These are phyloP conservation scores for Psilocybe cubensis DNA, from an alignment of 768 basidiomycete species.

Conservation along the genomic window DNA sequence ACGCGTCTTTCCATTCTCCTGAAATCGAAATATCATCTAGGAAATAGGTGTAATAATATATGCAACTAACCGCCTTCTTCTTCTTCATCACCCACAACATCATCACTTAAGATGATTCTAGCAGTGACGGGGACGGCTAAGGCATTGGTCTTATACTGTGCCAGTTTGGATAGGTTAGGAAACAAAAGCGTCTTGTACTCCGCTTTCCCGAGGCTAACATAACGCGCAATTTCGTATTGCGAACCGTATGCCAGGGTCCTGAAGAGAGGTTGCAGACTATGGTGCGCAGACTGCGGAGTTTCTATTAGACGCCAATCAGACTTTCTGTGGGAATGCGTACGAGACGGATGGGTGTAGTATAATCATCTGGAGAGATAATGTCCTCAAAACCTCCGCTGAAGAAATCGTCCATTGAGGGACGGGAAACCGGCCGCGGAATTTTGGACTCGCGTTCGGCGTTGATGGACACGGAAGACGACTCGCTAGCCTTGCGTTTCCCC, in stretches of 20 bases:
- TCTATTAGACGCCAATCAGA: neutral
- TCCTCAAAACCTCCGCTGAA: neutral
- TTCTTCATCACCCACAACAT: slow-evolving; percentile 1
- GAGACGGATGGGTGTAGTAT: slow-evolving; percentile 16
- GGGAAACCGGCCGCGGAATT: slow-evolving; percentile 21
- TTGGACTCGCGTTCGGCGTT: slow-evolving; percentile 21
- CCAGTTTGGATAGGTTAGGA: slow-evolving; percentile 28
- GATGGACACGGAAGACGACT: slow-evolving; percentile 22
- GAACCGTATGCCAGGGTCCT: slow-evolving; percentile 45
- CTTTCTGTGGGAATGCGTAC: slow-evolving; percentile 8
- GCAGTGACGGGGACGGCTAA: slow-evolving; percentile 32
- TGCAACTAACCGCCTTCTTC: neutral
- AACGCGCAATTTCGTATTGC: slow-evolving; percentile 57
- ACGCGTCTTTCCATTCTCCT: slow-evolving; percentile 27
- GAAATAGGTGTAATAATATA: neutral
- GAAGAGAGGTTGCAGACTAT: slow-evolving; percentile 25
- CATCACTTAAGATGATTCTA: slow-evolving; percentile 12
- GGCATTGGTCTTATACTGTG: slow-evolving; percentile 30
- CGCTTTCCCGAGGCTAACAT: slow-evolving; percentile 33
- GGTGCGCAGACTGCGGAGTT: slow-evolving; percentile 23
- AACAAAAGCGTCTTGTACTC: slow-evolving; percentile 34
- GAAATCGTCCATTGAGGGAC: slow-evolving; percentile 11
- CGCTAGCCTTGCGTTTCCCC: slow-evolving; percentile 30
- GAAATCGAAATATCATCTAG: neutral
- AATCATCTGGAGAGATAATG: slow-evolving; percentile 1